These are phyloP conservation scores for Wickerhamiella sorbophila DNA, from an alignment of 805 yeast species.

Conservation along the genomic window DNA sequence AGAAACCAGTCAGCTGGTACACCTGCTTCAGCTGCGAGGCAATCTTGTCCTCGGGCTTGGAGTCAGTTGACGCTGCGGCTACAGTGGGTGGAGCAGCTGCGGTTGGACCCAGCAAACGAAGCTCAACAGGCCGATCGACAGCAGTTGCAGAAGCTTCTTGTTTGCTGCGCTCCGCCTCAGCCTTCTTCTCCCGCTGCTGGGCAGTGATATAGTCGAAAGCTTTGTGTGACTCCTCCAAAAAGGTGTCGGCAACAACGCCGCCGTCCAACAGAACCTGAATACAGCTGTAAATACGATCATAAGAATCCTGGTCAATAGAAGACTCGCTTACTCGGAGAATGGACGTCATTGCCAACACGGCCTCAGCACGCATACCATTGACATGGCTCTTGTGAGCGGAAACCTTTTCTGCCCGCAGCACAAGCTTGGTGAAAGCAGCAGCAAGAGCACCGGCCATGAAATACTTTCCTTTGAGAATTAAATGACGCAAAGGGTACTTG, in stretches of 20 bases:
- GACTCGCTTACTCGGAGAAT: constrained; percentile 68
- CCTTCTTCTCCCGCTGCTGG: constrained; percentile 25
- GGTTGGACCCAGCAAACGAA: constrained; percentile 15
- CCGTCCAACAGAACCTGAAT: constrained; percentile 51
- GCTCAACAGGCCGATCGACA: constrained; percentile 16
- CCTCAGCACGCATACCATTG: constrained; percentile 89
- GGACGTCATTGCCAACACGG: constrained; percentile 81
- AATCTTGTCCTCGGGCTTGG: constrained; percentile 12
- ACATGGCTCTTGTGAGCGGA: constrained; percentile 37
- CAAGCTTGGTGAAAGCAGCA: constrained; percentile 76
- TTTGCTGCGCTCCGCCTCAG: constrained; percentile 26
- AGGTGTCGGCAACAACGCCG: constrained; percentile 38
- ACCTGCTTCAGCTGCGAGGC: constrained; percentile 76
- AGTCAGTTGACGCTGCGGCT: constrained; percentile 2
- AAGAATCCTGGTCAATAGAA: constrained; percentile 87
- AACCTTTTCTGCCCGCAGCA: constrained; percentile 53
- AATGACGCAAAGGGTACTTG: constrained; percentile 61
- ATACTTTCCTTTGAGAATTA: constrained; percentile 75
- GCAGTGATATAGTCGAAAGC: constrained; percentile 67
- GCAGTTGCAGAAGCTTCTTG: constrained; percentile 38
- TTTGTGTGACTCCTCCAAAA: constrained; percentile 72
- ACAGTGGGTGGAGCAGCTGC: not conserved
- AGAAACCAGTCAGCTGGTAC: constrained; percentile 91
- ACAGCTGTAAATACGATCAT: constrained; percentile 86
- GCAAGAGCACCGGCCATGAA: constrained; percentile 81